Percentiles rank a stretch among this genome's conserved stretches.
Conservation (phyloP, 805 yeast genomes). For the Cyberlindnera mycetangii region DNA sequence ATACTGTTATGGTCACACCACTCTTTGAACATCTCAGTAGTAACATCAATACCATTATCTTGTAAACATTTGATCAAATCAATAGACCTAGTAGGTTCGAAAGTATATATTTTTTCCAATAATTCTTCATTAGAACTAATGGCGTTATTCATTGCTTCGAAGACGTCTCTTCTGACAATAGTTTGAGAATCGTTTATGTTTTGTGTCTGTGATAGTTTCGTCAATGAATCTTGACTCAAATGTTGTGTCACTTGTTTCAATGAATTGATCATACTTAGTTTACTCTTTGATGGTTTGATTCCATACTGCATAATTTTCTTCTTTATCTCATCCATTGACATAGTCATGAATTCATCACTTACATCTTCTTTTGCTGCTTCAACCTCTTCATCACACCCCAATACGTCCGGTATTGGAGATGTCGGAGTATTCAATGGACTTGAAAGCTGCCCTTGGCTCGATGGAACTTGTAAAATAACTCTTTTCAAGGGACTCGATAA, state of each 20-base stretch:
- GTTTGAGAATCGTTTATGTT: constrained; percentile 22
- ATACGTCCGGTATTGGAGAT: too few relatives aligned
- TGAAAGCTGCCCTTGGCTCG: constrained; percentile 19
- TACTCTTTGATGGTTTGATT: constrained; percentile 24
- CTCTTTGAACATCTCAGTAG: constrained; percentile 15
- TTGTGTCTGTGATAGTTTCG: constrained; percentile 19
- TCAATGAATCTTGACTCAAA: constrained; percentile 20
- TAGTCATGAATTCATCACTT: constrained; percentile 14
- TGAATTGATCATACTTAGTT: constrained; percentile 21
- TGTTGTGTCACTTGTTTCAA: constrained; percentile 14
- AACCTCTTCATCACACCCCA: too few relatives aligned
- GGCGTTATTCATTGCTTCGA: constrained; percentile 16
- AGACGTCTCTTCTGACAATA: constrained; percentile 24
- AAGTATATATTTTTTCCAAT: constrained; percentile 24
- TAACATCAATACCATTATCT: constrained; percentile 10
- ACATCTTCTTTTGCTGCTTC: constrained; percentile 15
- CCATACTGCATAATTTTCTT: constrained; percentile 26
- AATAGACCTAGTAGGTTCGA: constrained; percentile 20
- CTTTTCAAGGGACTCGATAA: constrained; percentile 1
- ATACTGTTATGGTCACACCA: constrained; percentile 29
- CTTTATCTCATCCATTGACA: constrained; percentile 23
- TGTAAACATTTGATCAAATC: constrained; percentile 8
- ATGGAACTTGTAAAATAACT: constrained; percentile 24
- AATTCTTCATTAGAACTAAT: constrained; percentile 8
- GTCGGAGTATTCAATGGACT: constrained; percentile 11